Base-by-base conservation (phyloP, 306 rosid species). In the Prunus dulcis region DNA sequence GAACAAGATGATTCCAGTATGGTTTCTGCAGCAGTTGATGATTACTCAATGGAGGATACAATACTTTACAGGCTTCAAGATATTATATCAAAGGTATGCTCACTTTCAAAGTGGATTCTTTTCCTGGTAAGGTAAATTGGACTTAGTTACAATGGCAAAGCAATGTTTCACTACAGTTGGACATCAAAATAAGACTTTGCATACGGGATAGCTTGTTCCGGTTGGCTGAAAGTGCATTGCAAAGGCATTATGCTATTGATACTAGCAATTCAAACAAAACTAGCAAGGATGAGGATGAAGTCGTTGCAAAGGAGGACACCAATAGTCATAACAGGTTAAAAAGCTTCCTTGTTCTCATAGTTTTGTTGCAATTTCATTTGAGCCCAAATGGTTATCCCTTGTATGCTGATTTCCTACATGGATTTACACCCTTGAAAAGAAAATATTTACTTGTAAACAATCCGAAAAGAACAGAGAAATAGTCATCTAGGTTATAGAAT, bases 171-270 rank as follows among this genome's bases (percentile, higher is more conserved):
- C 70, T 87, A 76, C 96, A 95, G 99, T 83, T 95, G 89, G 97
- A 95, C 82, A 70, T 89, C 84, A 78, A 84, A 76, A 82, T 86
- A 81, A 85, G 99, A 80, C 76, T 91, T 50, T 84, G 92, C 83
- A 88, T 92, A 80, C 82, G 93, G 83, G 96, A 92, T 82, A 95
- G 99, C 86, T 82, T 95, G 88, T 87, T 85, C 84, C 91, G 99
- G 79, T 83, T 95, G 90, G 92, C 97, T 73, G 89, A 89, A 79
- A 92, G 97, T 78, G 91, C 97, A 77, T 80, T 28, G 75, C 90
- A 82, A 78, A 89, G 99, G 86, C 88, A 85, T 76, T 81, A 71
- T 83, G 72, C 83, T 71, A 86, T 80, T 76, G 92, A 90, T 64
- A 92, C 92, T 61, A 72, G 87, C 79, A 88, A 89, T 71, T 78